Evolutionary conservation across 352 stramenopile genomes (phyloP).

Genomic region (Globisporangium solare): DNA sequence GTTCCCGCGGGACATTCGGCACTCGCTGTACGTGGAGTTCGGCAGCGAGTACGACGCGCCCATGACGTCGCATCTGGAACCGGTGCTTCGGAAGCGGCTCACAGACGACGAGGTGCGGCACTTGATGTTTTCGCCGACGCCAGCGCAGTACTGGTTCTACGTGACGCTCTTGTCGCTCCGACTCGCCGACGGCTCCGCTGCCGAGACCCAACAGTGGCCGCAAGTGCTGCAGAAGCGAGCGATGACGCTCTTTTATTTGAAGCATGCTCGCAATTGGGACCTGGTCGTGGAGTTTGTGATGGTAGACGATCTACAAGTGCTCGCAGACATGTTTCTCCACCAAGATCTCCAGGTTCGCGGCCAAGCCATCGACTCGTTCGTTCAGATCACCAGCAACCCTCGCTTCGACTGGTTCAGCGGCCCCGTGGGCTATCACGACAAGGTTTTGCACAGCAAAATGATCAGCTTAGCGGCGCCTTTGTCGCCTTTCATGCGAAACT

Average conservation of each 20-base stretch:
- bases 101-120: slow-evolving; percentile 34
- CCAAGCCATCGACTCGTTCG: slow-evolving; percentile 37
- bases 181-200: background rate
- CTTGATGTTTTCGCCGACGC: slow-evolving; percentile 26
- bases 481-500: slow-evolving; percentile 15
- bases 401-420: slow-evolving; percentile 38
- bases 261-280: slow-evolving; percentile 32
- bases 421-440: slow-evolving; percentile 22
- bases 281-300: slow-evolving; percentile 31
- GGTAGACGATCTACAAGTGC: slow-evolving; percentile 23
- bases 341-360: slow-evolving; percentile 31
- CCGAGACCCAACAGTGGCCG: slow-evolving; percentile 4
- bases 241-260: slow-evolving; percentile 35
- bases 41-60: slow-evolving; percentile 18
- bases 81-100: slow-evolving; percentile 30
- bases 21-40: slow-evolving; percentile 23
- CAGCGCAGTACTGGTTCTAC: slow-evolving; percentile 23
- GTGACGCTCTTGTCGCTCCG: slow-evolving; percentile 18
- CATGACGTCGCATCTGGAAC: slow-evolving; percentile 26
- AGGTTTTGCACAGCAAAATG: slow-evolving; percentile 33
- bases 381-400: slow-evolving; percentile 34
- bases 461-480: slow-evolving; percentile 14
- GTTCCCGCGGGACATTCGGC: slow-evolving; percentile 23
- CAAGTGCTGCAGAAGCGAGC: slow-evolving; percentile 26
- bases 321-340: slow-evolving; percentile 26